These are phyloP conservation scores for Pythium scleroteichum DNA, from an alignment of 352 stramenopile species.

Conservation along the genomic window DNA sequence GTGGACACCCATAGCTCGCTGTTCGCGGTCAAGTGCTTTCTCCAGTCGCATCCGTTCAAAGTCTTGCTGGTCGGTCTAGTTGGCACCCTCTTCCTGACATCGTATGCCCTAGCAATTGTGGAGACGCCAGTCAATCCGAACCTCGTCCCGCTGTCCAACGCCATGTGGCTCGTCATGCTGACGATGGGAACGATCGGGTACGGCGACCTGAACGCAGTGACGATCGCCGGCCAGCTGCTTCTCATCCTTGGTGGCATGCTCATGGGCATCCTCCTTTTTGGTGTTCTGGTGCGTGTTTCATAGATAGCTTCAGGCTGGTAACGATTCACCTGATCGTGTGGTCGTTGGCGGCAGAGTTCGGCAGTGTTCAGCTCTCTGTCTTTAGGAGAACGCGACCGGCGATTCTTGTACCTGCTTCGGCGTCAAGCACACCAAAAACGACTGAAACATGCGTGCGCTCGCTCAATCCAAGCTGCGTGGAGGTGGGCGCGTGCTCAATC, in stretches of 20 bases:
- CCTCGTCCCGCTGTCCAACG: slow-evolving; percentile 58
- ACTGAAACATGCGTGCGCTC: slow-evolving; percentile 48
- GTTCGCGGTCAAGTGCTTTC: slow-evolving; percentile 83
- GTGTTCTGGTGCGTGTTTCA: slow-evolving; percentile 50
- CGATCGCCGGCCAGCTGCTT: slow-evolving; percentile 54
- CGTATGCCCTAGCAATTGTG: slow-evolving; percentile 67
- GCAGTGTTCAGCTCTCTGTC: slow-evolving; percentile 61
- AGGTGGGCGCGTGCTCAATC: slow-evolving; percentile 9
- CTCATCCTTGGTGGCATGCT: slow-evolving; percentile 70
- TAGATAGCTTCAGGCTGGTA: no score
- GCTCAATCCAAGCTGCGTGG: slow-evolving; percentile 70
- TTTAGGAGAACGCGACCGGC: slow-evolving; percentile 56
- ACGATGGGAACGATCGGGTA: slow-evolving; percentile 82
- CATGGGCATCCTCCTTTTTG: slow-evolving; percentile 66
- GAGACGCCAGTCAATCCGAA: slow-evolving; percentile 64
- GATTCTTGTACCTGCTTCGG: slow-evolving; percentile 55
- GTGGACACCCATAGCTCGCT: slow-evolving; percentile 76
- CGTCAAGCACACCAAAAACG: slow-evolving; percentile 43
- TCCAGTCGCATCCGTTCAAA: slow-evolving; percentile 66
- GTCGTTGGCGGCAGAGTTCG: slow-evolving; percentile 40
- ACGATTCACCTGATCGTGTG: no score
- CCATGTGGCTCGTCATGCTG: slow-evolving; percentile 69
- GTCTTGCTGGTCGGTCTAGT: slow-evolving; percentile 50
- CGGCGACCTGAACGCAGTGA: slow-evolving; percentile 60
- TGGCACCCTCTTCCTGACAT: slow-evolving; percentile 47